Evolutionary conservation across 1,284 basidiomycete species (phyloP), one percentile per base, ranked within the genome.

Genomic region (Ceratobasidium sp.): DNA sequence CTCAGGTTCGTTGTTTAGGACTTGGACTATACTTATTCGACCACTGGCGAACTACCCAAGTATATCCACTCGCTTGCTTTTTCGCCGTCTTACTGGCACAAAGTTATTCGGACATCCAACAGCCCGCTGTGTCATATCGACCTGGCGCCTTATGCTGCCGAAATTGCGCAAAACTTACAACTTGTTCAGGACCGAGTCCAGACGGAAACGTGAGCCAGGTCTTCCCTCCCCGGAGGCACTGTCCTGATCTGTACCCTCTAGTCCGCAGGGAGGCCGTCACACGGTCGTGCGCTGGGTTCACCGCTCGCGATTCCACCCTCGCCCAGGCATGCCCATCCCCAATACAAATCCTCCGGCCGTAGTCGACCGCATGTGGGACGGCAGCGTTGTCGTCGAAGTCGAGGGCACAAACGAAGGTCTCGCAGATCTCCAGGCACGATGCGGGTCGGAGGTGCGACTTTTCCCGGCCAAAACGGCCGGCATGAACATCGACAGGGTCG

Each of bases 401-500:
- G 91, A 92, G 78, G 92, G 92, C 44, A 93, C 92, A 63, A 90
- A 92, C 77, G 92, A 93, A 78, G 87, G 89, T 7, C 83, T 92
- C 25, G 86, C 84, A n/a, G 92, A 93, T 79, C 81, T 94, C 74
- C 89, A 90, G 76, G 84, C 83, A 63, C 84, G 92, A 6, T 92
- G 91, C 79, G 85, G 87, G 1, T 83, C 70, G 46, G 38, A 59
- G 16, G 69, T 84, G 12, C 85, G 85, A 0, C 86, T 83, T 11
- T 90, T 91, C 78, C 87, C 89, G 42, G 85, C 86, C 1, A 40
- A 75, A 59, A 67, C 71, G 49, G 46, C 30, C 25, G 58, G 59
- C 36, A 62, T 46, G 6, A 77, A 78, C 75, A 79, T 73, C 70
- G 78, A 75, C 74, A 40, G 23, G 38, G 9, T 44, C 21, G 73